Evolutionary conservation across 208 protist genomes (phyloP).

Genomic region (Wallacemonas sp.): DNA sequence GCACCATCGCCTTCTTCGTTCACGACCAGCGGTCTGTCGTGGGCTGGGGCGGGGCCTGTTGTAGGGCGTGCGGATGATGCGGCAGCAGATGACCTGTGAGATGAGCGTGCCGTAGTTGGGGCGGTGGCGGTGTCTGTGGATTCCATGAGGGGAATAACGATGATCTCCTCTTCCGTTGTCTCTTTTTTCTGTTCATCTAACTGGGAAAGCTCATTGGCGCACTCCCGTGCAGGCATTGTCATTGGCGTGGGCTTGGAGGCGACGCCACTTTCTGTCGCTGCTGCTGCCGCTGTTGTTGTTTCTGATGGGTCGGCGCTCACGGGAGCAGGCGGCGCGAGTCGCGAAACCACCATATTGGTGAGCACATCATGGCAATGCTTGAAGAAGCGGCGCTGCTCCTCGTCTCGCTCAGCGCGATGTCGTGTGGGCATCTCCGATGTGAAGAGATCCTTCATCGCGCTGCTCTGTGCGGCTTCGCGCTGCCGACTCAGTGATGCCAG

Average conservation of each 20-base stretch:
- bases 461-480: neutral
- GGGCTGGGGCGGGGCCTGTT: too few relatives aligned
- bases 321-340: neutral
- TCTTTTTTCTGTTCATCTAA: neutral
- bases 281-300: neutral
- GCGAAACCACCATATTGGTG: constrained; percentile 40
- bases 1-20: neutral
- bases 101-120: neutral
- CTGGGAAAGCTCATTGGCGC: neutral
- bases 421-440: constrained; percentile 29
- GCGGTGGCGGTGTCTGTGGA: too few relatives aligned
- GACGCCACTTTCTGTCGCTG: neutral
- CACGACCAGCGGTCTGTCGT: neutral
- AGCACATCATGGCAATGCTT: constrained; percentile 47
- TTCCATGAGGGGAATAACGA: too few relatives aligned
- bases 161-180: neutral
- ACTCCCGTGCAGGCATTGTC: neutral
- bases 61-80: too few relatives aligned
- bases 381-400: constrained; percentile 43
- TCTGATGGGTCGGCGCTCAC: neutral
- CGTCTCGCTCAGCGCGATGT: constrained; percentile 30
- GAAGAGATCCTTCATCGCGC: constrained; percentile 30
- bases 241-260: neutral
- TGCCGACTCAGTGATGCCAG: neutral
- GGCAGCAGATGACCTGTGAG: too few relatives aligned